Evolutionary conservation across 2,329 filamentous ascomycete species (phyloP).

Genomic region (Pseudogymnoascus sp.): DNA sequence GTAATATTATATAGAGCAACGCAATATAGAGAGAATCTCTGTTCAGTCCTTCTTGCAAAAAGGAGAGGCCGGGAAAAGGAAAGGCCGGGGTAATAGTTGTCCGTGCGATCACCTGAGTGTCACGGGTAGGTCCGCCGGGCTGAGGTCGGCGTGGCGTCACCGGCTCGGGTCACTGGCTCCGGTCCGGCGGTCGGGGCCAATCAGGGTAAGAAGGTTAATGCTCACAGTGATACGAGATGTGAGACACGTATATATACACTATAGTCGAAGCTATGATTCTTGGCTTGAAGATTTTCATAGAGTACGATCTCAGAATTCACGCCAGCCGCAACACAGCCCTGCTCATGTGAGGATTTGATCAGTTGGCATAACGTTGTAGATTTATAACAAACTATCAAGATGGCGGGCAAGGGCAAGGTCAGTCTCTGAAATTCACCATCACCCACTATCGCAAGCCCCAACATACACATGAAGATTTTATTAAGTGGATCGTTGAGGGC

Average conservation of each 20-base stretch:
- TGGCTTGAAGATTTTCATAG: neutral
- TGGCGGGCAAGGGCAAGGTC: conserved; percentile 14
- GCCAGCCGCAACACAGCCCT: neutral
- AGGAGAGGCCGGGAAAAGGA: neutral
- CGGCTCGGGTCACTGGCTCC: conserved; percentile 1
- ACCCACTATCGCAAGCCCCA: conserved; percentile 26
- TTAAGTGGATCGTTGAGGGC: conserved; percentile 28
- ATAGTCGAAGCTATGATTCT: neutral
- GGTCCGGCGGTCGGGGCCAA: neutral
- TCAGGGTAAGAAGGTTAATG: neutral
- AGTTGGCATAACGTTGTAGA: neutral
- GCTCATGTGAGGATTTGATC: conserved; percentile 2
- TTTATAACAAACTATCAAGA: conserved; percentile 12
- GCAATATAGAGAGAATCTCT: neutral
- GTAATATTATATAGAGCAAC: conserved; percentile 13
- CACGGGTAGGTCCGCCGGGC: neutral
- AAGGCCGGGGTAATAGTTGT: neutral
- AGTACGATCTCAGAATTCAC: neutral
- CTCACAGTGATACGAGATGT: neutral
- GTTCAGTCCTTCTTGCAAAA: neutral
- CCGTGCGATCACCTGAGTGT: neutral
- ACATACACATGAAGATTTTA: conserved; percentile 29
- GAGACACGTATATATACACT: neutral
- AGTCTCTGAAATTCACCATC: conserved; percentile 26
- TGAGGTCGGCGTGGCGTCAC: neutral